These are phyloP conservation scores for Ganoderma resinaceum DNA, from an alignment of 1,284 basidiomycete species.

Conservation along the genomic window DNA sequence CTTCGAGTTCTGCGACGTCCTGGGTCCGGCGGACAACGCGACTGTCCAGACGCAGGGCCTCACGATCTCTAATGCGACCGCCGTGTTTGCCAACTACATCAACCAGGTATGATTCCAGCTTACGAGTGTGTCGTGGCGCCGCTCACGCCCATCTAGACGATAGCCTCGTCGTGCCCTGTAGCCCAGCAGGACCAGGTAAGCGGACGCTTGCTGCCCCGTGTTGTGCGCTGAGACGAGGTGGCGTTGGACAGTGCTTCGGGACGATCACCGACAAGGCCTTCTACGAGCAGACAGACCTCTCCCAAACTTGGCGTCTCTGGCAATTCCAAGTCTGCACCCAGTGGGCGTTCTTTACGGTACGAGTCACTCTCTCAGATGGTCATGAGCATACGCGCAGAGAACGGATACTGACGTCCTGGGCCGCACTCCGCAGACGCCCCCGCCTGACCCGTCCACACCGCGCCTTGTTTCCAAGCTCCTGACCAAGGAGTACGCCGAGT, in stretches of 20 bases:
- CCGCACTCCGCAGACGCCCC: constrained; percentile 34
- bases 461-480: constrained; percentile 77
- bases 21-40: constrained; percentile 52
- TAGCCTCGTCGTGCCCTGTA: constrained; percentile 57
- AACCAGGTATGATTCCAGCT: constrained; percentile 55
- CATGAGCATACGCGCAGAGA: neutral
- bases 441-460: constrained; percentile 63
- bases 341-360: constrained; percentile 90
- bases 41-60: constrained; percentile 54
- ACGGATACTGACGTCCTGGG: neutral
- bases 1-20: constrained; percentile 73
- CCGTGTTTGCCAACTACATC: constrained; percentile 83
- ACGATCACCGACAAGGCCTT: constrained; percentile 68
- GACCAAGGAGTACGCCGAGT: constrained; percentile 77
- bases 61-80: constrained; percentile 60
- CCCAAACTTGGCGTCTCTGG: constrained; percentile 88
- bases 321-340: constrained; percentile 91
- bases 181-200: constrained; percentile 63
- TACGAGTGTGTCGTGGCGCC: neutral
- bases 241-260: constrained; percentile 81
- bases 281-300: constrained; percentile 69
- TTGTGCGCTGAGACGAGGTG: neutral
- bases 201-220: neutral
- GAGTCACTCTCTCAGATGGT: constrained; percentile 12
- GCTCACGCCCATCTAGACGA: neutral